Evolutionary conservation across 495 filamentous ascomycete genomes (phyloP).

Genomic region (Aspergillus hancockii): DNA sequence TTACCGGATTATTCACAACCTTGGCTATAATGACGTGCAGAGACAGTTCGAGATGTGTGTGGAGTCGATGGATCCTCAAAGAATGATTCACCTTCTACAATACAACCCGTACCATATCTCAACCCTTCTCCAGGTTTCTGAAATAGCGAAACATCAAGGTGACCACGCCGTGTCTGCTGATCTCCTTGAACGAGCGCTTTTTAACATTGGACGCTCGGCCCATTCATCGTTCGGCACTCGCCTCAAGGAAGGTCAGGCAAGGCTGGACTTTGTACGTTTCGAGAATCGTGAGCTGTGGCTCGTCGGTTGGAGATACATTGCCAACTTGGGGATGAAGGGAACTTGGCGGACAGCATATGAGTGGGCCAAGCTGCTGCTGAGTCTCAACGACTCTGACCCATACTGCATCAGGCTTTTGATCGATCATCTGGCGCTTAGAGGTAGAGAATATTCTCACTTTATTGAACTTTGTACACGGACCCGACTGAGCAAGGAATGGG

Average conservation of each 20-base stretch:
- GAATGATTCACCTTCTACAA: conserved; percentile 62
- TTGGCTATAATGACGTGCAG: conserved; percentile 76
- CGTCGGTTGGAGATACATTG: conserved; percentile 83
- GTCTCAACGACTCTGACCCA: conserved; percentile 77
- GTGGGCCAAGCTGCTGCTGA: conserved; percentile 83
- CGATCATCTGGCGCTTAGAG: conserved; percentile 80
- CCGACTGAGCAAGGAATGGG: conserved; percentile 51
- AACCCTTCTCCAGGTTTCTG: conserved; percentile 87
- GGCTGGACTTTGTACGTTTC: conserved; percentile 72
- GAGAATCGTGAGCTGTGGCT: conserved; percentile 95
- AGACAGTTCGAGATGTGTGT: conserved; percentile 75
- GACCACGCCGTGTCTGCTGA: conserved; percentile 85
- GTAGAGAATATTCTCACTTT: conserved; percentile 73
- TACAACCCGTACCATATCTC: conserved; percentile 89
- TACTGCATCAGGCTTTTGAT: conserved; percentile 77
- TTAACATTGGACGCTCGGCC: conserved; percentile 84
- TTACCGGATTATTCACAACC: conserved; percentile 76
- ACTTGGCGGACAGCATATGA: conserved; percentile 91
- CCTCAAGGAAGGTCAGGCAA: conserved; percentile 75
- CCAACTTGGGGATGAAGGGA: conserved; percentile 81
- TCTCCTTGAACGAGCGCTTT: conserved; percentile 86
- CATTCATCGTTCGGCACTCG: conserved; percentile 75
- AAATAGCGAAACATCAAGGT: conserved; percentile 84
- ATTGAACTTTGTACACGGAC: conserved; percentile 67
- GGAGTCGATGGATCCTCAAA: conserved; percentile 77